Base-by-base conservation (phyloP, 345 rosid species). In the Acer saccharum region DNA sequence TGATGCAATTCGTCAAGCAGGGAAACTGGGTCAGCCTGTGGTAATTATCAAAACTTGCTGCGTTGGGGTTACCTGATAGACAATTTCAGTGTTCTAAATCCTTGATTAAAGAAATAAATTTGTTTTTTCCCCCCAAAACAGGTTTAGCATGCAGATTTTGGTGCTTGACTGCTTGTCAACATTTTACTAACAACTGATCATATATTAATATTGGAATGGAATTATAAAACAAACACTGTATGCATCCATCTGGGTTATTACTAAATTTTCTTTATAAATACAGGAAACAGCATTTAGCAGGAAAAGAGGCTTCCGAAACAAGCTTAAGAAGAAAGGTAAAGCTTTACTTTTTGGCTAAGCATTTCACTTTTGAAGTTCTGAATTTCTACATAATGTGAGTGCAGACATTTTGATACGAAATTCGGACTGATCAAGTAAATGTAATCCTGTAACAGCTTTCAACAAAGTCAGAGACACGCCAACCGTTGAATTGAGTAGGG, bases 221-320 rank as follows among this genome's bases (percentile, higher is more conserved):
- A 60, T 21, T 7, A 43, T 20, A 10, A 10, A 46, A 43, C 41
- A 68, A 69, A 57, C 20, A 27, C n/a, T 44, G 17, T 64, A 9
- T n/a, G 14, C 1, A 44, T 41, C 32, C 14, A 14, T 61, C 70
- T 8, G 20, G 69, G 29, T 32, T 68, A 13, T n/a, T 72, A 65
- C 75, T 76, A 57, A 79, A 71, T 64, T 55, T 71, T 68, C 68
- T 21, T 11, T 48, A 17, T 81, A 76, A 72, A 23, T 80, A 32
- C 88, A 91, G 96, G 96, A 89, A 81, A 76, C 88, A 0, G 96
- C 90, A 16, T 91, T 91, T 82, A 91, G 96, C 83, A 79, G 93
- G 81, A 91, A 91, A 81, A 88, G 96, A 79, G 82, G 96, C 83
- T 90, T 91, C 85, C 86, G 95, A 44, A 91, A 89, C 81, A 91